These are phyloP conservation scores for Trapa incisa DNA, from an alignment of 345 rosid genomes.

Conservation along the genomic window DNA sequence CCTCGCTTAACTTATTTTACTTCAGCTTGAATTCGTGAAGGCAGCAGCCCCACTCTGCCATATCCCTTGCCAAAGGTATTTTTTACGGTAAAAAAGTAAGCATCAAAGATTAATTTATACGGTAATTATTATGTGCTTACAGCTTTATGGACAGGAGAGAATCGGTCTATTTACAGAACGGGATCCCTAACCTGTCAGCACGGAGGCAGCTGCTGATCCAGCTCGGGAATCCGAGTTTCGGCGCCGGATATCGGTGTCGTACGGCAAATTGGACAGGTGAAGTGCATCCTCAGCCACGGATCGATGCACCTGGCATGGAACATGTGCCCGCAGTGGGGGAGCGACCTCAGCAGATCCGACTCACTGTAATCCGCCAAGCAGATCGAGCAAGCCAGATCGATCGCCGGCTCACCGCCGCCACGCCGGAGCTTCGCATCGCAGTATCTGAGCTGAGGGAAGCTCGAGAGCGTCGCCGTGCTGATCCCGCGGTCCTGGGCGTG, in stretches of 20 bases:
- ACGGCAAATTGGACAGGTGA: slow-evolving; percentile 15
- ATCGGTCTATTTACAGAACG: too few relatives aligned
- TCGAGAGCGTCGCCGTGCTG: slow-evolving; percentile 6
- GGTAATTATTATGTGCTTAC: too few relatives aligned
- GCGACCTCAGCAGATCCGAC: slow-evolving; percentile 6
- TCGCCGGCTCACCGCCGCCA: slow-evolving; percentile 1
- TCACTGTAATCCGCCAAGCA: slow-evolving; percentile 14
- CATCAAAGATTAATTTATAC: too few relatives aligned
- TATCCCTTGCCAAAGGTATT: too few relatives aligned
- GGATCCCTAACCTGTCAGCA: neutral
- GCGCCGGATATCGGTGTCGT: neutral
- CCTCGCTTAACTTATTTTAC: too few relatives aligned
- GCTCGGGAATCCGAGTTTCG: neutral
- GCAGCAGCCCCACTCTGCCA: too few relatives aligned
- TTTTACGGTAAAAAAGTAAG: too few relatives aligned
- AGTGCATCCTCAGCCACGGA: slow-evolving; percentile 13
- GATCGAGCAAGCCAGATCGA: slow-evolving; percentile 9
- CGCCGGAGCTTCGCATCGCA: slow-evolving; percentile 6
- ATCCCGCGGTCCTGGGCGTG: slow-evolving; percentile 1
- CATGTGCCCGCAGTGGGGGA: neutral
- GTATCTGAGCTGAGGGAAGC: slow-evolving; percentile 10
- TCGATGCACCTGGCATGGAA: slow-evolving; percentile 7
- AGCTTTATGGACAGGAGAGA: too few relatives aligned
- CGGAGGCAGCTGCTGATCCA: neutral
- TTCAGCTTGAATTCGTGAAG: too few relatives aligned